Percentiles rank a stretch among this genome's conserved stretches.
Evolutionary conservation across 352 stramenopile species (phyloP).

Genomic region (Pythium vanterpoolii): DNA sequence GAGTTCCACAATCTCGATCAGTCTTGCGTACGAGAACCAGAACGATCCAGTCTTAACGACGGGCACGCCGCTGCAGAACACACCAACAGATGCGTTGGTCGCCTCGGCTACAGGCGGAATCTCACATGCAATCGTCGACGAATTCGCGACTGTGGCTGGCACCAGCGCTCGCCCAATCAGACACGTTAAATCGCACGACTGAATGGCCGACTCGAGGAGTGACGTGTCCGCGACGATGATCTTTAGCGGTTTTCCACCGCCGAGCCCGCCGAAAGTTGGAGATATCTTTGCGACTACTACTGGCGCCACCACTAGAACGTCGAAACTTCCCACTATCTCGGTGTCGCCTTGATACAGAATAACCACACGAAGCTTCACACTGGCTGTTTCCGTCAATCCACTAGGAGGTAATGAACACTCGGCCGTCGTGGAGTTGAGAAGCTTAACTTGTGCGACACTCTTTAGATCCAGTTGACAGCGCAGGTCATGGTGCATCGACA

Average conservation of each 20-base stretch:
- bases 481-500: conserved; percentile 9
- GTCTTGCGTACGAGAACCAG: conserved; percentile 10
- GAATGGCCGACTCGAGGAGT: not conserved
- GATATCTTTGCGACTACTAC: not conserved
- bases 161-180: conserved; percentile 2
- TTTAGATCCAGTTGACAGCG: conserved; percentile 2
- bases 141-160: not conserved
- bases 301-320: not conserved
- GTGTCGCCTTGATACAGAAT: not conserved
- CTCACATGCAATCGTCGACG: not conserved
- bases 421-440: conserved; percentile 4
- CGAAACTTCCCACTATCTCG: not conserved
- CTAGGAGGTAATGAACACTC: not conserved
- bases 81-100: conserved; percentile 8
- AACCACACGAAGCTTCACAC: not conserved
- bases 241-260: conserved; percentile 4
- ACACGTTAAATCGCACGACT: conserved; percentile 8
- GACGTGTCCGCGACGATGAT: not conserved
- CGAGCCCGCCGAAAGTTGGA: not conserved
- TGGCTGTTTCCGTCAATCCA: not conserved
- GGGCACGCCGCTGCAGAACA: conserved; percentile 4
- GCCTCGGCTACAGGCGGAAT: conserved; percentile 9
- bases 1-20: conserved; percentile 11
- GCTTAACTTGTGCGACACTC: not conserved
- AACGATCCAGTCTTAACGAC: not conserved